A percentile compares a stretch with the other conserved stretches of the same genome.
These are phyloP conservation scores for Pulveroboletus sp. DNA, from an alignment of 768 basidiomycete species.

Conservation along the genomic window DNA sequence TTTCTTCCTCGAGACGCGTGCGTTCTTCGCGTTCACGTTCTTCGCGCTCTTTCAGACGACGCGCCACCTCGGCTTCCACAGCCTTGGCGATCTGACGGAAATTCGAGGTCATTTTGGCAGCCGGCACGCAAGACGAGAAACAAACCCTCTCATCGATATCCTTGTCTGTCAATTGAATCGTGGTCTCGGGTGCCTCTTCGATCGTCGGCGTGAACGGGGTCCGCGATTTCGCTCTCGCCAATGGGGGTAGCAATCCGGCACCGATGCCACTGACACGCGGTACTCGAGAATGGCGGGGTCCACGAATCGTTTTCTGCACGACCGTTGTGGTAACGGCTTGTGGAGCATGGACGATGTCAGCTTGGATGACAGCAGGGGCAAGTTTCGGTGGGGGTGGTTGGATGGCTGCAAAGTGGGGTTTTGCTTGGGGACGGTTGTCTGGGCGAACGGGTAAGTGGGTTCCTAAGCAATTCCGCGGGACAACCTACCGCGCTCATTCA, in stretches of 20 bases:
- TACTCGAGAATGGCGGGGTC: slow-evolving; percentile 32
- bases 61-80: slow-evolving; percentile 71
- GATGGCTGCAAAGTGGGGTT: slow-evolving; percentile 65
- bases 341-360: slow-evolving; percentile 32
- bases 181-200: slow-evolving; percentile 15
- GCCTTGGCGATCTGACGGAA: slow-evolving; percentile 61
- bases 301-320: slow-evolving; percentile 17
- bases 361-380: slow-evolving; percentile 45
- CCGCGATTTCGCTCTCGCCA: slow-evolving; percentile 20
- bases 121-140: not conserved
- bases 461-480: not conserved
- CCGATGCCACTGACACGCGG: slow-evolving; percentile 32
- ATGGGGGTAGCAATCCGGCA: slow-evolving; percentile 19
- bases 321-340: slow-evolving; percentile 6
- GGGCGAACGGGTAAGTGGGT: slow-evolving; percentile 1
- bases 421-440: slow-evolving; percentile 61
- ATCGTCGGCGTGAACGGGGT: slow-evolving; percentile 13
- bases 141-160: slow-evolving; percentile 72
- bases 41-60: slow-evolving; percentile 53
- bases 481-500: slow-evolving; percentile 70
- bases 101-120: not conserved
- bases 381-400: slow-evolving; percentile 45
- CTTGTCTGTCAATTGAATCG: slow-evolving; percentile 50
- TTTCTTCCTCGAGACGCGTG: slow-evolving; percentile 21
- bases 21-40: slow-evolving; percentile 34